Evolutionary conservation across 345 rosid genomes (phyloP), one percentile per base, ranked within the genome.

Genomic region (Cochlearia excelsa): DNA sequence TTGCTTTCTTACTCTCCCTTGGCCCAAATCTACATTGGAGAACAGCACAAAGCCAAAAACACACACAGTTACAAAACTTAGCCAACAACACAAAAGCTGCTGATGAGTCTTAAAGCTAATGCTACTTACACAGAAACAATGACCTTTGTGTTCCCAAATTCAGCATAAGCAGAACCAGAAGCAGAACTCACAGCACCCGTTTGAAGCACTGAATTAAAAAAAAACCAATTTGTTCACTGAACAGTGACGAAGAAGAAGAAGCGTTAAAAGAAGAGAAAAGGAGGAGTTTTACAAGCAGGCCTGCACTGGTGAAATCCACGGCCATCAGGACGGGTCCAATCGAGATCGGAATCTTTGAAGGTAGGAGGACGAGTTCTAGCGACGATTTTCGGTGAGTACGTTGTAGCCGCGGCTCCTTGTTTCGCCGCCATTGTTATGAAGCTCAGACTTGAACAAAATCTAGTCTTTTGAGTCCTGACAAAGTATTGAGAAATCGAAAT

Each of bases 1-100:
- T 87, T 27, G 99, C 95, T 76, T 89, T 93, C 84, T 87, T 90
- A 74, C 94, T 93, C 73, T 93, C 97, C 71, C 96, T 82, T n/a
- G 99, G 99, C 57, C 99, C 99, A 75, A 89, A 93, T 51, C 99
- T 93, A 77, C 64, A 46, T 31, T 44, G 16, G 23, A 9, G 10
- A 54, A 51, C 27, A 55, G 7, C 41, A 31, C 8, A 30, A 53
- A 53, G n/a, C 50, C 51, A 54, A n/a, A 7, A 16, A 16, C 23
- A 16, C 23, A 16, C 23, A 16, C 23, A 16, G 23, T 16, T 16
- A 16, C 23, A 16, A 16, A 63, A 57, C 35, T 45, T 26, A 6
- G 27, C 26, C 33, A 7, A 31, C 3, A 44, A 47, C 5, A 57
- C 54, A 37, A 40, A 45, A 35, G 8, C 16, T 51, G 9, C 41